A percentile compares a stretch with the other conserved stretches of the same genome.
These are phyloP conservation scores for Ziziphus jujuba DNA, from an alignment of 306 rosid genomes.

Conservation along the genomic window DNA sequence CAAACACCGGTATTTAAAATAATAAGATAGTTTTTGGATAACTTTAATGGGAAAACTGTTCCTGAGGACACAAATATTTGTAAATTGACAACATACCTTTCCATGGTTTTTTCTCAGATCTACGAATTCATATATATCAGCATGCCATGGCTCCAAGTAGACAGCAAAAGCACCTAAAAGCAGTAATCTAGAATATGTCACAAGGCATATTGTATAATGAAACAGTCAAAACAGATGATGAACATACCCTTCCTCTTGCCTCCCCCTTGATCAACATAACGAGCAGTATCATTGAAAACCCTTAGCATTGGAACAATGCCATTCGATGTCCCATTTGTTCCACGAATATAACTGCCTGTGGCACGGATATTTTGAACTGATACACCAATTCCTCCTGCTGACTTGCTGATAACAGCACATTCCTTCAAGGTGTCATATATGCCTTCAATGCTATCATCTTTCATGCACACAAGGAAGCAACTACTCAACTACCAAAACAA, in stretches of 20 bases:
- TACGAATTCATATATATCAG: conserved; percentile 81
- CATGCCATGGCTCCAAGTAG: conserved; percentile 99
- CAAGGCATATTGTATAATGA: background rate
- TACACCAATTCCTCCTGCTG: conserved; percentile 99
- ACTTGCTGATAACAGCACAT: conserved; percentile 97
- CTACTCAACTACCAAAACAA: conserved; percentile 81
- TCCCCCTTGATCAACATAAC: conserved; percentile 98
- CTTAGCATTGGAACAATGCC: conserved; percentile 89
- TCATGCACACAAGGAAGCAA: conserved; percentile 94
- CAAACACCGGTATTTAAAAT: background rate
- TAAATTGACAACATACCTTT: conserved; percentile 50
- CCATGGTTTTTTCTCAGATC: conserved; percentile 89
- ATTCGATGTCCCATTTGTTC: conserved; percentile 95
- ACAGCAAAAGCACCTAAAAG: conserved; percentile 90
- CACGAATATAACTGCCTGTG: conserved; percentile 92
- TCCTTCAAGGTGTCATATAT: conserved; percentile 92
- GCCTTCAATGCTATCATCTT: conserved; percentile 90
- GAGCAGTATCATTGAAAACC: conserved; percentile 93
- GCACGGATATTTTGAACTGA: conserved; percentile 80
- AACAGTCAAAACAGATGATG: too few relatives aligned
- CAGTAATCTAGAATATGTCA: conserved; percentile 5
- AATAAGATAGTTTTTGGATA: background rate
- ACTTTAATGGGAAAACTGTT: background rate
- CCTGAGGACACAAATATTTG: background rate
- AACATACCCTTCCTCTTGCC: conserved; percentile 93